Conservation (phyloP, 2,329 filamentous ascomycete species). For the Cryphonectria japonica region DNA sequence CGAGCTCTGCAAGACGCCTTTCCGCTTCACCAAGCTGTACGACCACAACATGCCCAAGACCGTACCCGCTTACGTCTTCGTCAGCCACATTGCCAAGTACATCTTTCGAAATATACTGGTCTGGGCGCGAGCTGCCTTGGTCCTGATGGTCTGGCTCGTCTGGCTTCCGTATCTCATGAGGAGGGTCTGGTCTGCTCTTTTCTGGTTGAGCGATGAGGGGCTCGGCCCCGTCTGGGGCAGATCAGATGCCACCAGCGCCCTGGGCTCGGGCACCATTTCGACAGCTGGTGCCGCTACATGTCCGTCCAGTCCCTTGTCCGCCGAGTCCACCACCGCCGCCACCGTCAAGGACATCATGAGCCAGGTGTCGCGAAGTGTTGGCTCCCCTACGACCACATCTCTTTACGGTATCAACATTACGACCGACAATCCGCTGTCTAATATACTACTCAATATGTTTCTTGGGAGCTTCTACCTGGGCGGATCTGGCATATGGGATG, state of each 20-base stretch:
- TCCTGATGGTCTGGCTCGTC: slow-evolving; percentile 84
- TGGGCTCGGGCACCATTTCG: slow-evolving; percentile 15
- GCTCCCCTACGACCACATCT: slow-evolving; percentile 32
- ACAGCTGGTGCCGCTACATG: slow-evolving; percentile 40
- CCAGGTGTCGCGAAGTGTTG: slow-evolving; percentile 40
- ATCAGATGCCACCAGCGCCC: slow-evolving; percentile 36
- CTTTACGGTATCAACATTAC: slow-evolving; percentile 40
- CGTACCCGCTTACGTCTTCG: slow-evolving; percentile 79
- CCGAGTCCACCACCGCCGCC: slow-evolving; percentile 43
- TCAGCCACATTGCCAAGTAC: slow-evolving; percentile 77
- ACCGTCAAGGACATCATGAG: slow-evolving; percentile 42
- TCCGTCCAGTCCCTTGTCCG: slow-evolving; percentile 45
- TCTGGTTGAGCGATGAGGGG: slow-evolving; percentile 89
- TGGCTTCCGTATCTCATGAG: slow-evolving; percentile 90
- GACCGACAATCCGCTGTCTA: slow-evolving; percentile 39
- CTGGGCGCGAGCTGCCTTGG: slow-evolving; percentile 78
- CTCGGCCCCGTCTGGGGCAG: slow-evolving; percentile 44
- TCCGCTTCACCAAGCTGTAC: slow-evolving; percentile 98
- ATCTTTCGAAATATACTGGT: slow-evolving; percentile 70
- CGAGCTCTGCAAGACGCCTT: slow-evolving; percentile 97
- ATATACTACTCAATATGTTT: slow-evolving; percentile 35
- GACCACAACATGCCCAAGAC: slow-evolving; percentile 88
- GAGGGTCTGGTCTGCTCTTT: slow-evolving; percentile 88
- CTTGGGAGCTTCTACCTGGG: slow-evolving; percentile 27
- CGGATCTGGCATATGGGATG: slow-evolving; percentile 15